These are phyloP conservation scores for Hippophae rhamnoides DNA, from an alignment of 306 rosid genomes.

Conservation along the genomic window DNA sequence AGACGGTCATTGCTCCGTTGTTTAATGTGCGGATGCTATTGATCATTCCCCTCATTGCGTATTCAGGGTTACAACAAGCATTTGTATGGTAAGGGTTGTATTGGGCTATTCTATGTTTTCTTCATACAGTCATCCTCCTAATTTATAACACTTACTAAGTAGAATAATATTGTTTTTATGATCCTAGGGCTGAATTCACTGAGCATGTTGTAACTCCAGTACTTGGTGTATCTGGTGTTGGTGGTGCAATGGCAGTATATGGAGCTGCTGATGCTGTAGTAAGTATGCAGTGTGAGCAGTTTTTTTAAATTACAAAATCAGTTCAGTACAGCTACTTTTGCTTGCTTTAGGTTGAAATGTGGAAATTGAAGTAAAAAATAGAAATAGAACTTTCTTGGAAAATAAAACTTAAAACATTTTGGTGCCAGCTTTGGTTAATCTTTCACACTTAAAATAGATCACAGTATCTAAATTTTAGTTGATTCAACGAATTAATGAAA, in stretches of 20 bases:
- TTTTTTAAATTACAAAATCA: background rate
- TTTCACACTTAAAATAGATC: no score
- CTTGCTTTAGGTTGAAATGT: background rate
- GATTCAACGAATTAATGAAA: no score
- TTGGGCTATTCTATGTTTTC: slow-evolving; percentile 15
- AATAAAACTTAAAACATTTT: background rate
- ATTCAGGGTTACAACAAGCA: slow-evolving; percentile 94
- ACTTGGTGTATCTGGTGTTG: slow-evolving; percentile 89
- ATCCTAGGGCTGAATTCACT: slow-evolving; percentile 75
- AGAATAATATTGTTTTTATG: slow-evolving; percentile 7
- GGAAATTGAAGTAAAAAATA: background rate
- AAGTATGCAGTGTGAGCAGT: slow-evolving; percentile 29
- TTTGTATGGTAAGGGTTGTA: slow-evolving; percentile 76
- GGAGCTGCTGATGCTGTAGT: slow-evolving; percentile 95
- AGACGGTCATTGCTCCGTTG: slow-evolving; percentile 46
- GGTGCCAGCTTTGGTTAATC: background rate
- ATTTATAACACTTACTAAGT: background rate
- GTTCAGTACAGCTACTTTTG: background rate
- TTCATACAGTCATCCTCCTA: slow-evolving; percentile 12
- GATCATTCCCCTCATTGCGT: slow-evolving; percentile 78
- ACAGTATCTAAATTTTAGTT: no score
- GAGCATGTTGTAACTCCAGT: slow-evolving; percentile 66
- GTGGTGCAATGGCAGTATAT: slow-evolving; percentile 85
- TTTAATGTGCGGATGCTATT: slow-evolving; percentile 61
- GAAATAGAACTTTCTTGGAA: background rate